These are phyloP conservation scores for Aureobasidium musti DNA, from an alignment of 2,329 filamentous ascomycete species.

Conservation along the genomic window DNA sequence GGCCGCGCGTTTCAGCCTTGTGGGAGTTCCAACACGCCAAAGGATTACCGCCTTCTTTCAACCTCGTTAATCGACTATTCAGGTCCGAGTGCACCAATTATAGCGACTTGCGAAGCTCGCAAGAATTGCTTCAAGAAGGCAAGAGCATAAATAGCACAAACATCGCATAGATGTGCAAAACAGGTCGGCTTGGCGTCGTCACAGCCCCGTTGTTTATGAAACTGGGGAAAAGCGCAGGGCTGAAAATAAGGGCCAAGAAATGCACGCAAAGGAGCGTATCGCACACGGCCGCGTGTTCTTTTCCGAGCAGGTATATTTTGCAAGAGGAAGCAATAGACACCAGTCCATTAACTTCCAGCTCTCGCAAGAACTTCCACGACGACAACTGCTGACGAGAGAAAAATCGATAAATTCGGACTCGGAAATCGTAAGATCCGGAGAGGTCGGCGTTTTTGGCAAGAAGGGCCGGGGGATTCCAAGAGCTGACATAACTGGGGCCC, in stretches of 20 bases:
- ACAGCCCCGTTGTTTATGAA: not conserved
- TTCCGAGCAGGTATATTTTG: not conserved
- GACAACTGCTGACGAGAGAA: not conserved
- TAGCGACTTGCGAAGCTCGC: not conserved
- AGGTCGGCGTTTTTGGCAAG: not conserved
- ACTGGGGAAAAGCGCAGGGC: slow-evolving; percentile 4
- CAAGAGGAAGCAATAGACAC: not conserved
- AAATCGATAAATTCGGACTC: not conserved
- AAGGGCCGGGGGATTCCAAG: slow-evolving; percentile 7
- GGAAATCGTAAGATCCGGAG: slow-evolving; percentile 20
- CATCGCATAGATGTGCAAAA: not conserved
- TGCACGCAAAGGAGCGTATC: not conserved
- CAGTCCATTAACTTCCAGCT: too few relatives aligned
- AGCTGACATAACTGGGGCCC: slow-evolving; percentile 2
- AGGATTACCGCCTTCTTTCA: not conserved
- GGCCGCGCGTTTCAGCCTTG: slow-evolving; percentile 11
- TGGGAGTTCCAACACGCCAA: not conserved
- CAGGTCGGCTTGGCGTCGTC: slow-evolving; percentile 4
- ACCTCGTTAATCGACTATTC: too few relatives aligned
- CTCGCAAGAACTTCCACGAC: not conserved
- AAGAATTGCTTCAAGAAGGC: not conserved
- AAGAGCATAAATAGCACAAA: not conserved
- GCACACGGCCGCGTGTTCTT: not conserved
- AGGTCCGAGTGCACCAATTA: too few relatives aligned
- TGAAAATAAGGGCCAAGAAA: not conserved